These are phyloP conservation scores for Pyrenochaeta sp. DNA, from an alignment of 2,329 filamentous ascomycete genomes.

Conservation along the genomic window DNA sequence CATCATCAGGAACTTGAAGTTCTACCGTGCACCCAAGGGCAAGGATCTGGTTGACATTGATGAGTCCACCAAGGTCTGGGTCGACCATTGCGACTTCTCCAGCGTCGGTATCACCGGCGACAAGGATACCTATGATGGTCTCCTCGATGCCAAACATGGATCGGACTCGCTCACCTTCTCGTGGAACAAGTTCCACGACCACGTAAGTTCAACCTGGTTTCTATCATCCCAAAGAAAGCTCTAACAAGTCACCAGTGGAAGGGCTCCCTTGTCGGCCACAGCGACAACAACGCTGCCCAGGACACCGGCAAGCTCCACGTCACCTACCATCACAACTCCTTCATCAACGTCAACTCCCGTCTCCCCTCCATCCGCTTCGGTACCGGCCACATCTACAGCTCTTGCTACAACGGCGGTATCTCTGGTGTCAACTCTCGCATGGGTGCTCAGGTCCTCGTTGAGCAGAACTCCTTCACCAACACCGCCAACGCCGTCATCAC, in stretches of 20 bases:
- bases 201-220: slow-evolving; percentile 42
- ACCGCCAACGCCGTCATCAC: slow-evolving; percentile 66
- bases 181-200: slow-evolving; percentile 61
- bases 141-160: slow-evolving; percentile 69
- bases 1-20: slow-evolving; percentile 69
- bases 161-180: slow-evolving; percentile 67
- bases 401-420: slow-evolving; percentile 47
- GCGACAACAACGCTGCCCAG: slow-evolving; percentile 59
- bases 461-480: slow-evolving; percentile 63
- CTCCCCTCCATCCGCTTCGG: slow-evolving; percentile 70
- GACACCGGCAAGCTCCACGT: slow-evolving; percentile 69
- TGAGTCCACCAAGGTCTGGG: slow-evolving; percentile 62
- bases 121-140: slow-evolving; percentile 44
- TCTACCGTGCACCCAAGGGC: slow-evolving; percentile 62
- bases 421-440: slow-evolving; percentile 54
- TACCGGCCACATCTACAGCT: slow-evolving; percentile 68
- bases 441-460: slow-evolving; percentile 54
- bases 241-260: slow-evolving; percentile 55
- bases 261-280: slow-evolving; percentile 67
- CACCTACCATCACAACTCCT: slow-evolving; percentile 73
- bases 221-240: not conserved
- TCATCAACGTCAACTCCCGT: slow-evolving; percentile 69
- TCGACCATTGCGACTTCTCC: slow-evolving; percentile 72
- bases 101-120: slow-evolving; percentile 54
- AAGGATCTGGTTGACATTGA: slow-evolving; percentile 69